Conservation (phyloP, 257 asterid species). For the Orobanche coerulescens region DNA sequence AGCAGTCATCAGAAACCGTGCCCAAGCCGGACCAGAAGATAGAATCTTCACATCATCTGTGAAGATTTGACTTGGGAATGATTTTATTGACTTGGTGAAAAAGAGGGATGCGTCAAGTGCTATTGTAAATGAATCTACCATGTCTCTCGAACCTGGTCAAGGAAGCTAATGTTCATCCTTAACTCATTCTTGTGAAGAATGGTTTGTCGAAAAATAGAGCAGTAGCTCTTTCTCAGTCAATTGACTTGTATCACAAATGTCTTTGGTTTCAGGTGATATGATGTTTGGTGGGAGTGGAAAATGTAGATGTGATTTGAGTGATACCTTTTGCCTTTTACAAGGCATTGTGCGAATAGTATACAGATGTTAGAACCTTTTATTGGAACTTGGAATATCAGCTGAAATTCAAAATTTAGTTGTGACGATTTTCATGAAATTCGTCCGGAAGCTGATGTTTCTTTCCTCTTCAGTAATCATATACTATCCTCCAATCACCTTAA, state of each 20-base stretch:
- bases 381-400: slow-evolving; percentile 31
- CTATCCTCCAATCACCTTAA: slow-evolving; percentile 5
- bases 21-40: slow-evolving; percentile 29
- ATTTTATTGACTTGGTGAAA: slow-evolving; percentile 22
- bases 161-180: slow-evolving; percentile 26
- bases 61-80: slow-evolving; percentile 25
- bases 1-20: slow-evolving; percentile 28
- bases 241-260: slow-evolving; percentile 25
- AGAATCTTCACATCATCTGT: slow-evolving; percentile 22
- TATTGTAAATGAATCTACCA: slow-evolving; percentile 25
- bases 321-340: slow-evolving; percentile 23
- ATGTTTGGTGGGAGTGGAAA: slow-evolving; percentile 36
- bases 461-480: slow-evolving; percentile 13
- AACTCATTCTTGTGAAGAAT: slow-evolving; percentile 28
- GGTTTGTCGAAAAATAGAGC: slow-evolving; percentile 26
- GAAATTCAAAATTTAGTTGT: slow-evolving; percentile 17
- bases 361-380: slow-evolving; percentile 25
- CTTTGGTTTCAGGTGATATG: slow-evolving; percentile 32
- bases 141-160: slow-evolving; percentile 22
- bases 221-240: slow-evolving; percentile 25
- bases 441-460: slow-evolving; percentile 14
- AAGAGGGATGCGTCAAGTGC: slow-evolving; percentile 20
- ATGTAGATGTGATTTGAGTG: slow-evolving; percentile 34
- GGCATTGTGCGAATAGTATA: slow-evolving; percentile 33
- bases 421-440: slow-evolving; percentile 21